Base-by-base conservation (phyloP, 331 rosid genomes). In the Rhamnella rubrinervis region DNA sequence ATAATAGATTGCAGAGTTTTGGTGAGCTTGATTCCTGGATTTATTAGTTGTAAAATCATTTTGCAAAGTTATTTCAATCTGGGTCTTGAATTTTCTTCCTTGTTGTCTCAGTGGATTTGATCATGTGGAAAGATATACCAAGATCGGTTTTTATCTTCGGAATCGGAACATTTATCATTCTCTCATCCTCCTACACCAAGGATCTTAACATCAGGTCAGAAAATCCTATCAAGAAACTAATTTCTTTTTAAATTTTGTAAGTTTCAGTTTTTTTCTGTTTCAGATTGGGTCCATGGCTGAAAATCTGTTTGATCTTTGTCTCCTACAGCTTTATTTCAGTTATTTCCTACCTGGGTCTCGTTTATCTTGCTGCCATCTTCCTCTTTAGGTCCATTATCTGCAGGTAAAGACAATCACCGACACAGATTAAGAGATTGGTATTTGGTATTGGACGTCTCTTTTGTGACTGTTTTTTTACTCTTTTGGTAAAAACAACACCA, bases 91-190 rank as follows among this genome's bases (percentile, higher is more conserved):
- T 71, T 35, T 74, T 63, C 62, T 37, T 1, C 7, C 28, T 25
- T 66, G 20, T 50, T 6, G 26, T 51, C 23, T 52, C 82, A 93
- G 98, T 84, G 84, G 97, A 90, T 80, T 87, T 93, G 61, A 67
- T 87, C 58, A 88, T 90, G 98, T 90, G 98, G 98, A 93, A 81
- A 68, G 96, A 90, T 40, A 73, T 85, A 69, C 85, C 89, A 68
- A 93, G 95, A 88, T 93, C 97, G 23, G 88, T 85, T 53, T 86
- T 93, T 75, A 82, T 84, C 39, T 88, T 88, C 18, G 96, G 96
- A 61, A 40, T 84, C 55, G 98, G 98, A 67, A 79, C 93, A 68
- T 87, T 86, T 71, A 37, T 77, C 25, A 87, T 93, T 64, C 21
- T 84, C 68, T 85, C 90, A 31, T 93, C 97, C 63, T 85, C 84